phyloP scores from a whole-genome alignment of 2,329 filamentous ascomycete species.

The Pyrenophora tritici-repentis region DNA sequence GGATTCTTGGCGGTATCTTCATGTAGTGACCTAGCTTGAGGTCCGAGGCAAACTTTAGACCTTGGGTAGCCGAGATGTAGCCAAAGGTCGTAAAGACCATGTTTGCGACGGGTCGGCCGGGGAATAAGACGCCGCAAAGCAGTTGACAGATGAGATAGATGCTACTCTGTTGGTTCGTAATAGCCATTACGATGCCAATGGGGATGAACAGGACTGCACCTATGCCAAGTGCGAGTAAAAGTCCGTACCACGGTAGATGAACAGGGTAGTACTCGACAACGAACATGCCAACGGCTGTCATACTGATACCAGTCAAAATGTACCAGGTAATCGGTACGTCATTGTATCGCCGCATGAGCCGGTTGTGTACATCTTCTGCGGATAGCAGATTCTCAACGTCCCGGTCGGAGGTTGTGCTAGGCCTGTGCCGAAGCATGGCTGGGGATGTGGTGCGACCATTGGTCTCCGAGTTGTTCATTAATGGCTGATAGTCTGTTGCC shows the following conservation, averaged over 20 bases:
- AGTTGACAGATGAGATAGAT: constrained; percentile 87
- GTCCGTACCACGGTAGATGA: constrained; percentile 83
- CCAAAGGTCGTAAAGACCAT: constrained; percentile 94
- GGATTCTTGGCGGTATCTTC: constrained; percentile 80
- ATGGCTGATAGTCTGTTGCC: constrained; percentile 41
- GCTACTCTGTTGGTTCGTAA: constrained; percentile 86
- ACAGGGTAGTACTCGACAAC: constrained; percentile 80
- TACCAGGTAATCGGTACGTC: constrained; percentile 86
- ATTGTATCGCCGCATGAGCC: constrained; percentile 80
- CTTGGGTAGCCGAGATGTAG: constrained; percentile 86
- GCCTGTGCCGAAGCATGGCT: constrained; percentile 22
- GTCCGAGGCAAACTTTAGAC: constrained; percentile 86
- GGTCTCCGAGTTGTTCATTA: constrained; percentile 44
- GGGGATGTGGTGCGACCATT: constrained; percentile 28
- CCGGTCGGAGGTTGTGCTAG: constrained; percentile 44
- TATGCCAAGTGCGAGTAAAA: constrained; percentile 77
- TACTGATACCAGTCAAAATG: constrained; percentile 71
- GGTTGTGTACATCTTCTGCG: constrained; percentile 81
- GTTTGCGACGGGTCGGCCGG: constrained; percentile 83
- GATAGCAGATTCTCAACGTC: constrained; percentile 62
- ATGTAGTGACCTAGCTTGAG: constrained; percentile 88
- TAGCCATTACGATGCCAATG: constrained; percentile 90
- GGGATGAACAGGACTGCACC: constrained; percentile 84
- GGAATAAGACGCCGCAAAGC: constrained; percentile 80
- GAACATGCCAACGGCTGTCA: constrained; percentile 80